These are phyloP conservation scores for Backusella liffmaniae DNA, from an alignment of 192 early-diverging fungal species.

Conservation along the genomic window DNA sequence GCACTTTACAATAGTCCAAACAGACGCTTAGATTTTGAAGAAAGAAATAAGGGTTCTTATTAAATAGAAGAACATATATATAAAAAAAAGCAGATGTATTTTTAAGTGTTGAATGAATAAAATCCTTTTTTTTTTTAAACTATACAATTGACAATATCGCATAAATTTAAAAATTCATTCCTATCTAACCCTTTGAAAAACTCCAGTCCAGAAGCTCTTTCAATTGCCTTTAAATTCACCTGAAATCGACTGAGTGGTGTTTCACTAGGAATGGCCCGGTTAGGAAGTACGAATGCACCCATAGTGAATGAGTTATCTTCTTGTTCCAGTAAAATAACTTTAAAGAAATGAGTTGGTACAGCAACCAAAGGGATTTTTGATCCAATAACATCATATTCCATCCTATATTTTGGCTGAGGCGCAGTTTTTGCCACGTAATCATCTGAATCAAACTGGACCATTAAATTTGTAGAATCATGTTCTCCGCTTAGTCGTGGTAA, in stretches of 20 bases:
- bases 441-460: not conserved
- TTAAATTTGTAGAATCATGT: not conserved
- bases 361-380: constrained; percentile 22
- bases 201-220: constrained; percentile 63
- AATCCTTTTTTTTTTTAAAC: not conserved
- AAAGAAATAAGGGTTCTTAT: constrained; percentile 3
- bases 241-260: constrained; percentile 62
- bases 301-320: constrained; percentile 40
- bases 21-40: constrained; percentile 32
- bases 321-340: constrained; percentile 30
- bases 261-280: constrained; percentile 61
- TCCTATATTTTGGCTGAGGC: constrained; percentile 15
- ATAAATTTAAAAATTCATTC: constrained; percentile 13
- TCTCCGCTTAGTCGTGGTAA: constrained; percentile 38
- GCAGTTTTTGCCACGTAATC: not conserved
- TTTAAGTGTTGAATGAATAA: not conserved
- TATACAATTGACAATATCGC: constrained; percentile 12
- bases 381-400: constrained; percentile 22
- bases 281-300: constrained; percentile 82
- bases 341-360: constrained; percentile 68
- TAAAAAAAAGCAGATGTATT: not conserved
- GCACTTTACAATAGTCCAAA: constrained; percentile 33
- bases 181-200: constrained; percentile 49
- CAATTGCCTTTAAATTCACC: constrained; percentile 67
- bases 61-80: not conserved